phyloP scores from a whole-genome alignment of 1,284 basidiomycete species.

The Trichosporon sp. region DNA sequence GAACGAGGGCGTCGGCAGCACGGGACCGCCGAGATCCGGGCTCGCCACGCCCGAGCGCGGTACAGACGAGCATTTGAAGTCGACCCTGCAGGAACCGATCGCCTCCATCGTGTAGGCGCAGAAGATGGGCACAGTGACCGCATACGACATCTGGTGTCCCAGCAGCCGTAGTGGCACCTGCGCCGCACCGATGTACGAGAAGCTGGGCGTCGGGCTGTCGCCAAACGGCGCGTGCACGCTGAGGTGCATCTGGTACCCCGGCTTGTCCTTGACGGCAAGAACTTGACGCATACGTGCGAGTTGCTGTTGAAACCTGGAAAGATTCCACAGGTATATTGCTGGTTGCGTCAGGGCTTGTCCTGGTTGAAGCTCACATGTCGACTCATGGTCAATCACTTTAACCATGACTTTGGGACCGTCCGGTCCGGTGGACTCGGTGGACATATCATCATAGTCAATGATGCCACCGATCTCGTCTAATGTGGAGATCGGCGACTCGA shows the following conservation, averaged over 20 bases:
- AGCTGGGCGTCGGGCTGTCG: conserved; percentile 73
- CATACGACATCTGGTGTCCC: conserved; percentile 67
- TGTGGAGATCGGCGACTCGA: conserved; percentile 61
- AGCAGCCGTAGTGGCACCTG: conserved; percentile 76
- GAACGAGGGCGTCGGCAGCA: conserved; percentile 48
- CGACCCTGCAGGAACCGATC: conserved; percentile 77
- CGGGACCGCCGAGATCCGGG: conserved; percentile 20
- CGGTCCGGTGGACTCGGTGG: conserved; percentile 64
- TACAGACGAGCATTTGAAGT: conserved; percentile 46
- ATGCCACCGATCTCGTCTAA: conserved; percentile 81
- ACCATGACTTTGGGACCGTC: conserved; percentile 79
- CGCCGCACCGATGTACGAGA: conserved; percentile 85
- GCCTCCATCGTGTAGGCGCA: conserved; percentile 88
- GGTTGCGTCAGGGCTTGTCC: conserved; percentile 21
- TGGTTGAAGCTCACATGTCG: conserved; percentile 51
- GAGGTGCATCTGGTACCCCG: conserved; percentile 88
- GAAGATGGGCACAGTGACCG: conserved; percentile 73
- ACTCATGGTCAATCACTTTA: conserved; percentile 81
- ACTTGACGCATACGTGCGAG: conserved; percentile 90
- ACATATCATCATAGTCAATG: conserved; percentile 88
- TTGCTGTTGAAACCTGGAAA: conserved; percentile 79
- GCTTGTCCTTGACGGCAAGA: conserved; percentile 84
- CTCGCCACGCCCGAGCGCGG: conserved; percentile 32
- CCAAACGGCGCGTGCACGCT: conserved; percentile 89
- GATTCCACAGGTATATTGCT: conserved; percentile 84